Percentiles rank a stretch among this genome's conserved stretches.
Evolutionary conservation across 1,139 yeast genomes (phyloP).

Genomic region (Hansenula sp.): DNA sequence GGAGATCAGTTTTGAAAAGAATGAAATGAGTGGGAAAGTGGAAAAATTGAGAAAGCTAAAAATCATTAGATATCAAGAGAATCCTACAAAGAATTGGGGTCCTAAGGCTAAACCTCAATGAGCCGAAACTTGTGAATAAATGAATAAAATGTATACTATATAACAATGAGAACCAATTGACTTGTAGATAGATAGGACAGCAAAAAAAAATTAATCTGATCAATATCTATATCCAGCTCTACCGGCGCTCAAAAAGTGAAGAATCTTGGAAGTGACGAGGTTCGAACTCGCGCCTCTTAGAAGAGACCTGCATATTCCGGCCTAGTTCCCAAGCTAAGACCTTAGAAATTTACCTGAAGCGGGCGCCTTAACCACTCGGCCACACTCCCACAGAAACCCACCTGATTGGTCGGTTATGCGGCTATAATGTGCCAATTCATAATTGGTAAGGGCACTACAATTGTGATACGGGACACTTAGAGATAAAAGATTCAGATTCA

Average conservation of each 20-base stretch:
- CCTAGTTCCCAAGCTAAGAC: background rate
- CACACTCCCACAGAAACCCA: conserved; percentile 25
- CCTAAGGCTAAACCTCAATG: conserved; percentile 73
- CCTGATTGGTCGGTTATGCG: background rate
- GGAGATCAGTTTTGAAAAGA: conserved; percentile 48
- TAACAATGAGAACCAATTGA: no score
- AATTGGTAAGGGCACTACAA: background rate
- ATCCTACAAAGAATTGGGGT: conserved; percentile 95
- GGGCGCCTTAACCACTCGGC: conserved; percentile 39
- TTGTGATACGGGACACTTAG: no score
- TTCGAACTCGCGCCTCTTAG: conserved; percentile 26
- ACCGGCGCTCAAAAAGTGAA: conserved; percentile 3
- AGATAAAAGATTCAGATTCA: no score
- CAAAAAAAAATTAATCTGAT: background rate
- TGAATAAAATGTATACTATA: background rate
- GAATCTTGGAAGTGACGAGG: conserved; percentile 23
- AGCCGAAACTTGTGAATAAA: background rate
- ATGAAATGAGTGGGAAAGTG: conserved; percentile 51
- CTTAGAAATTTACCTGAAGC: conserved; percentile 18
- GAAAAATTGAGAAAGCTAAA: conserved; percentile 67
- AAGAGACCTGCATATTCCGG: conserved; percentile 23
- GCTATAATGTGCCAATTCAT: background rate
- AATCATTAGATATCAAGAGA: conserved; percentile 83
- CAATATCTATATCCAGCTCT: background rate
- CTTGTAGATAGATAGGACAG: no score